phyloP scores from a whole-genome alignment of 208 protist species.

The Paratrypanosoma confusum region DNA sequence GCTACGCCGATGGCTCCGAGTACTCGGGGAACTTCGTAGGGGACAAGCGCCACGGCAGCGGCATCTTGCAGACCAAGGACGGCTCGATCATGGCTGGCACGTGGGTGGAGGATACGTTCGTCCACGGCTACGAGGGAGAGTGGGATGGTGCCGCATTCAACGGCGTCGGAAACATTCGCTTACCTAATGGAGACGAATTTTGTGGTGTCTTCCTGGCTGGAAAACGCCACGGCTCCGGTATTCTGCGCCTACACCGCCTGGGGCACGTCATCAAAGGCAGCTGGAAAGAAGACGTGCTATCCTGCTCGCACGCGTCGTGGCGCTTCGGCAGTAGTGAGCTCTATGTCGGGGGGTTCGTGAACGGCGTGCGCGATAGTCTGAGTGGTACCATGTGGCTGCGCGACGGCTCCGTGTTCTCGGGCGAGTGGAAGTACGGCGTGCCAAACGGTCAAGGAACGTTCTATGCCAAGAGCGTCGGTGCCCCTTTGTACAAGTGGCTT shows the following conservation, averaged over 20 bases:
- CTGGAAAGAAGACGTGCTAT: constrained; percentile 52
- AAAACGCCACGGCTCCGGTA: constrained; percentile 44
- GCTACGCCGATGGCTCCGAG: constrained; percentile 53
- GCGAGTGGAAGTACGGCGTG: constrained; percentile 44
- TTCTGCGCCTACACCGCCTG: constrained; percentile 34
- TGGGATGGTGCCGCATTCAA: constrained; percentile 63
- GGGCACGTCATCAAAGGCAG: constrained; percentile 44
- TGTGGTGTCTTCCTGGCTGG: constrained; percentile 75
- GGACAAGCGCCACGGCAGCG: constrained; percentile 50
- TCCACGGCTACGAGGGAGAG: constrained; percentile 81
- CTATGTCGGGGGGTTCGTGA: constrained; percentile 53
- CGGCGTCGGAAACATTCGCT: constrained; percentile 58
- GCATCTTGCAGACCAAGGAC: constrained; percentile 40
- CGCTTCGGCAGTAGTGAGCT: constrained; percentile 64
- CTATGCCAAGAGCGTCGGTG: constrained; percentile 51
- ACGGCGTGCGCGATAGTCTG: constrained; percentile 24
- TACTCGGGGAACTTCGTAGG: constrained; percentile 62
- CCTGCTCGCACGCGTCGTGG: constrained; percentile 43
- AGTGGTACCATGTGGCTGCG: constrained; percentile 34
- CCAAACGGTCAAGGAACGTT: constrained; percentile 47
- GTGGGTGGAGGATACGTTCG: constrained; percentile 48
- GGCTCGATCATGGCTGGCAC: constrained; percentile 47
- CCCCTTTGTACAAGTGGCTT: no score
- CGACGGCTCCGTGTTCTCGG: constrained; percentile 63
- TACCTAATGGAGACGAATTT: constrained; percentile 50